These are phyloP conservation scores for Fusarium torulosum DNA, from an alignment of 2,329 filamentous ascomycete species.

Conservation along the genomic window DNA sequence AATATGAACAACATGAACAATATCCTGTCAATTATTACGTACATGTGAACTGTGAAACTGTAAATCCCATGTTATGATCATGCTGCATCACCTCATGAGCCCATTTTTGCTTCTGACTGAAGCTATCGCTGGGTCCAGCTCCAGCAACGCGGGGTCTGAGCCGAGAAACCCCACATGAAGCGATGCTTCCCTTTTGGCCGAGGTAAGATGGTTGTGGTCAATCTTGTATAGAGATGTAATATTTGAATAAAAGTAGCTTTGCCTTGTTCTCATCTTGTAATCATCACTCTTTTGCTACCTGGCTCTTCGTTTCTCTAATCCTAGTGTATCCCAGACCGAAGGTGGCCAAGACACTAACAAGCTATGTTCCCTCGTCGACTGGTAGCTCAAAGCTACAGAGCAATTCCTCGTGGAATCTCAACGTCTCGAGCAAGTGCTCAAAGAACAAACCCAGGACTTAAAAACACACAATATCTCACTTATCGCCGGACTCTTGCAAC, in stretches of 20 bases:
- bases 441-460: background rate
- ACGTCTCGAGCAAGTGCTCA: constrained; percentile 40
- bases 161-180: constrained; percentile 44
- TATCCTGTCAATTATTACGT: background rate
- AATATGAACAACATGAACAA: background rate
- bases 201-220: constrained; percentile 34
- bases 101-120: constrained; percentile 34
- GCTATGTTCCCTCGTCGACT: constrained; percentile 34
- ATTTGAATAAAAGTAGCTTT: background rate
- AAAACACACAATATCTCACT: background rate
- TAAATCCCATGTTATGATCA: background rate
- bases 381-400: constrained; percentile 27
- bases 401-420: constrained; percentile 12
- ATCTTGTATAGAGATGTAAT: constrained; percentile 2
- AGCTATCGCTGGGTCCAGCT: constrained; percentile 33
- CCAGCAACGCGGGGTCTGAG: constrained; percentile 44
- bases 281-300: background rate
- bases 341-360: background rate
- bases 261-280: background rate
- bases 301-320: background rate
- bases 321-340: background rate
- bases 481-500: constrained; percentile 9
- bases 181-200: constrained; percentile 44
- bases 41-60: background rate
- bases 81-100: constrained; percentile 9